phyloP scores from a whole-genome alignment of 176 grass and related monocot genomes.

The Oryza coarctata region DNA sequence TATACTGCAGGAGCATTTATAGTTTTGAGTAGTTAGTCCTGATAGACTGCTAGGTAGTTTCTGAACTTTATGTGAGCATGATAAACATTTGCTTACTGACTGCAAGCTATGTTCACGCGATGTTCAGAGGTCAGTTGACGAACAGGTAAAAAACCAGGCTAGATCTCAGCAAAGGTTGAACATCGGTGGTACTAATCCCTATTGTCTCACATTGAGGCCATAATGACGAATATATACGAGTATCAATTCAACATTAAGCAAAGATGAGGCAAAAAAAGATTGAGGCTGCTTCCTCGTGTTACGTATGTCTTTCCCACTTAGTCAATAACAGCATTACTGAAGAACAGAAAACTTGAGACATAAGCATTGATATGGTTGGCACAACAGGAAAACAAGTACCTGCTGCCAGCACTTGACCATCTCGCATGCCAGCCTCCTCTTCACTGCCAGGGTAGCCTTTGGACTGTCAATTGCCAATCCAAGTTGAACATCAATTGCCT shows the following conservation, averaged over 20 bases:
- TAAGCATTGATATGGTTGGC: neutral
- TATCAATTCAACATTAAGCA: neutral
- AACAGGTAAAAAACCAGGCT: neutral
- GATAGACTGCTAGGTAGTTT: neutral
- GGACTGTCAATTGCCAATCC: constrained; percentile 94
- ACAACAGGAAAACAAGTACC: constrained; percentile 44
- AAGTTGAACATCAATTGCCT: constrained; percentile 96
- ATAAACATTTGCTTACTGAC: neutral
- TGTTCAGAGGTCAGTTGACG: neutral
- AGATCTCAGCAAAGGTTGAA: neutral
- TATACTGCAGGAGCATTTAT: neutral
- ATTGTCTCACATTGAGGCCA: neutral
- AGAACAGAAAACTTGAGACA: neutral
- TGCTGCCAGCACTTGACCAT: constrained; percentile 97
- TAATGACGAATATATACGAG: neutral
- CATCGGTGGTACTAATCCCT: neutral
- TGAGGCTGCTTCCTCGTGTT: neutral
- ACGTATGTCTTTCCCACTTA: neutral
- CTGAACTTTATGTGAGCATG: neutral
- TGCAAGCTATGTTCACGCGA: neutral
- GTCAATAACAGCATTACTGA: neutral
- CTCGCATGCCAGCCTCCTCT: constrained; percentile 96
- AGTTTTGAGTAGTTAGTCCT: neutral
- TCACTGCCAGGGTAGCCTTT: constrained; percentile 90
- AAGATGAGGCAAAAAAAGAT: too few relatives aligned